phyloP scores from a whole-genome alignment of 345 rosid genomes.

The Citrus reticulata region DNA sequence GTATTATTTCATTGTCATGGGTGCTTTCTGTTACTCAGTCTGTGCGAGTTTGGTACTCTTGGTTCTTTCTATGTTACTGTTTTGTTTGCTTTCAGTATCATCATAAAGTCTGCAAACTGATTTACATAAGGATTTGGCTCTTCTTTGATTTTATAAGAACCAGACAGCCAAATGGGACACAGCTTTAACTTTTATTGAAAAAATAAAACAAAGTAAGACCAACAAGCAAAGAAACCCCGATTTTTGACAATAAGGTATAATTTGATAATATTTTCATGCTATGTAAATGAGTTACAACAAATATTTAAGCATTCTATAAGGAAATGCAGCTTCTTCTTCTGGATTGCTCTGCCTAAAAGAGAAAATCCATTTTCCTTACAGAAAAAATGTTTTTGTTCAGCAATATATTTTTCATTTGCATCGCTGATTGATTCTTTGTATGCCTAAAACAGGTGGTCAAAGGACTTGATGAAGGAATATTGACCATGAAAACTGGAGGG shows the following conservation, averaged over 20 bases:
- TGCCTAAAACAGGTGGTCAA: slow-evolving; percentile 69
- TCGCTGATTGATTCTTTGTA: slow-evolving; percentile 2
- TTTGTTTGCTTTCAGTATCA: background rate
- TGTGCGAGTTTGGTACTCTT: background rate
- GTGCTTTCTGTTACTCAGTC: background rate
- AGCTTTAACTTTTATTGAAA: background rate
- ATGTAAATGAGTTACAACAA: background rate
- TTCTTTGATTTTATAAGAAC: background rate
- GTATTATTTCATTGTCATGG: background rate
- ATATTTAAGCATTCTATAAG: background rate
- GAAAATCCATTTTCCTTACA: background rate
- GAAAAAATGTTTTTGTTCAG: background rate
- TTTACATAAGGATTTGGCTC: background rate
- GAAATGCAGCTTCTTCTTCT: background rate
- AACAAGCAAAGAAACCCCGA: background rate
- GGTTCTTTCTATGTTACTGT: background rate
- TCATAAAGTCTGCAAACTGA: background rate
- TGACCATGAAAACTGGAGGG: slow-evolving; percentile 90
- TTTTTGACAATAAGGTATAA: background rate
- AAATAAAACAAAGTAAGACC: background rate
- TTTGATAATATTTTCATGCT: background rate
- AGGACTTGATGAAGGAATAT: slow-evolving; percentile 93
- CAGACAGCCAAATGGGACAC: background rate
- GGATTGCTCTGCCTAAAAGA: background rate
- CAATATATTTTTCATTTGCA: background rate